Conservation (phyloP, 805 yeast species). For the Clavispora phyllophila region DNA sequence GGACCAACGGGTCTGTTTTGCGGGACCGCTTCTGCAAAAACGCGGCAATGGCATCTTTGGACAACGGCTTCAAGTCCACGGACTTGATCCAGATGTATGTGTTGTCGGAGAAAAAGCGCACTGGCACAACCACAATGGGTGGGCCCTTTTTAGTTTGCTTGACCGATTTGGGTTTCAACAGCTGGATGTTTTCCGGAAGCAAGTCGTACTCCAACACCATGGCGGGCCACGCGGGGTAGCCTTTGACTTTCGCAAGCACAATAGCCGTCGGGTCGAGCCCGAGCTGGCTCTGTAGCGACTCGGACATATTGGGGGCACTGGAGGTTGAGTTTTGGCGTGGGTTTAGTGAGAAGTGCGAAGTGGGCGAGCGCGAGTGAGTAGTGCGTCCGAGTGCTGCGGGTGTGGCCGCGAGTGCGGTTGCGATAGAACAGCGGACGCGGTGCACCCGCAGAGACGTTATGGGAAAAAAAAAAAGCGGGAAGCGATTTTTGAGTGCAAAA, state of each 20-base stretch:
- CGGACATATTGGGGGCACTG: not conserved
- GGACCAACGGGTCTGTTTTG: slow-evolving; percentile 40
- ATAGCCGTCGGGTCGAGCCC: slow-evolving; percentile 13
- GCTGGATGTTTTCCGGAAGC: slow-evolving; percentile 53
- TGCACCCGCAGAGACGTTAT: no score
- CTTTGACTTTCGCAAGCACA: slow-evolving; percentile 75
- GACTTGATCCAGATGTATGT: slow-evolving; percentile 63
- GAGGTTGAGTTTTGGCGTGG: no score
- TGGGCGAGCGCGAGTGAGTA: no score
- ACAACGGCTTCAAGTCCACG: slow-evolving; percentile 46
- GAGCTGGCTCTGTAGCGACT: slow-evolving; percentile 8
- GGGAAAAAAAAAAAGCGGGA: no score
- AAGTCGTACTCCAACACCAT: slow-evolving; percentile 60
- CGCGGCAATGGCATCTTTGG: slow-evolving; percentile 36
- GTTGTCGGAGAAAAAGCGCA: slow-evolving; percentile 67
- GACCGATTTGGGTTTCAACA: slow-evolving; percentile 45
- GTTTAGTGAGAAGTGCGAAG: not conserved
- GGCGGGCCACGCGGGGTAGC: slow-evolving; percentile 90
- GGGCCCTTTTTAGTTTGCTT: slow-evolving; percentile 18
- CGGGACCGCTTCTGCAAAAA: slow-evolving; percentile 28
- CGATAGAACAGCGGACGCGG: no score
- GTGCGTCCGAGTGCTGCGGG: no score
- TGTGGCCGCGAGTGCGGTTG: no score
- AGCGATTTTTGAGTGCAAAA: no score
- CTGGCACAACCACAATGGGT: slow-evolving; percentile 34